Evolutionary conservation across 495 filamentous ascomycete genomes (phyloP), one percentile per base, ranked within the genome.

Genomic region (Letharia lupina): DNA sequence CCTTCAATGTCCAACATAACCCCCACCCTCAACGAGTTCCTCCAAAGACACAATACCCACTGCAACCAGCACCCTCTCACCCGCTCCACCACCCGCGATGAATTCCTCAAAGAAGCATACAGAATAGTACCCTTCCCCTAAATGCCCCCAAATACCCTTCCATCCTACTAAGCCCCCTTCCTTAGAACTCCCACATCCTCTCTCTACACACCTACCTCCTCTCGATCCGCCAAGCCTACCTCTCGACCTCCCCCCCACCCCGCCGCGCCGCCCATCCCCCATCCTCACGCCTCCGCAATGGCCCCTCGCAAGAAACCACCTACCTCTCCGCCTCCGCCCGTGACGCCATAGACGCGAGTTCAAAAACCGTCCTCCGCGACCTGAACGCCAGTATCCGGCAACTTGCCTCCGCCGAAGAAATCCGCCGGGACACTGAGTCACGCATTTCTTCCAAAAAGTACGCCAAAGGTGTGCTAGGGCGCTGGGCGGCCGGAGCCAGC

Each of bases 81-180:
- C 61, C 74, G 75, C 60, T 72, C 82, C 10, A 80, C 84, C 67
- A 80, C 77, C 44, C 79, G 89, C 61, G 91, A 97, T 73, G 89
- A 91, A 77, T 98, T 98, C 74, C 82, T 98, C 42, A 93, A 94
- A 76, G 95, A 98, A 79, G 94, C 94, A 59, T 91, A 96, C 77
- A 84, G 87, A 76, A 98, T 98, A 71, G 94, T 95, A 77, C 33
- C 48, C 66, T 66, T 50, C 60, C 67, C 35, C 62, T 39, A 39
- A 40, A 67, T 56, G 50, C 31, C 42, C 44, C 62, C 60, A 64
- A 33, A 1, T 35, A 44, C 52, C 62, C 35, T 64, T 57, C 48
- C 45, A 64, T 66, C 61, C 40, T 31, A 42, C 47, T 65, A 61
- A 57, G 1, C 44, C 62, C 65, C 6, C 35, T 65, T 63, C 65